Conservation (phyloP, 495 filamentous ascomycete genomes). For the Talaromyces proteolyticus region DNA sequence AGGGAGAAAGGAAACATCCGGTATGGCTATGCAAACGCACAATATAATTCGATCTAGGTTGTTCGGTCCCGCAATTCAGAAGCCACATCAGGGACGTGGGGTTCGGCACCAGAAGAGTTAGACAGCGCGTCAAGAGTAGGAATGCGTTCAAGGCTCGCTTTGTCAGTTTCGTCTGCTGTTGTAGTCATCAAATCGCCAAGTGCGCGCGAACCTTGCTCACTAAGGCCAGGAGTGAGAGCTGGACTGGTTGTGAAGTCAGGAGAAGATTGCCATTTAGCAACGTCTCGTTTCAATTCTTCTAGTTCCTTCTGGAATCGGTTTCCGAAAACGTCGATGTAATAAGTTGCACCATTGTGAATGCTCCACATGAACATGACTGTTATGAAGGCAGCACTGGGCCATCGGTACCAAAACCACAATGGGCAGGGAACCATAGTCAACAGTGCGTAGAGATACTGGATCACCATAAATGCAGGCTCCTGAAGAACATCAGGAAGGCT, state of each 20-base stretch:
- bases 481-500: conserved; percentile 69
- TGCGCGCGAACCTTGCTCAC: conserved; percentile 9
- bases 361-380: conserved; percentile 79
- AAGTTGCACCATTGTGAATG: conserved; percentile 92
- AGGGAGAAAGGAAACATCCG: conserved; percentile 17
- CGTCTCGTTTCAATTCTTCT: conserved; percentile 82
- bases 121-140: conserved; percentile 30
- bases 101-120: conserved; percentile 19
- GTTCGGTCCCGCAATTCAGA: conserved; percentile 4
- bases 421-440: conserved; percentile 92
- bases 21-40: conserved; percentile 16
- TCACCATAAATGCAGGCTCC: conserved; percentile 89
- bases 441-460: conserved; percentile 87
- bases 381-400: conserved; percentile 72
- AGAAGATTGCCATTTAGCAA: conserved; percentile 75
- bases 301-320: conserved; percentile 95
- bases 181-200: conserved; percentile 6
- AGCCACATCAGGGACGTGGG: conserved; percentile 2
- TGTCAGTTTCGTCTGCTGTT: conserved; percentile 15
- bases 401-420: conserved; percentile 89
- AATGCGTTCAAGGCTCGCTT: conserved; percentile 33
- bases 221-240: conserved; percentile 14
- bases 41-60: background rate
- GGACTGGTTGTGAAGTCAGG: conserved; percentile 33
- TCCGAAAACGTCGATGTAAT: conserved; percentile 96